Base-by-base conservation (phyloP, 495 filamentous ascomycete species). In the Podospora anserina region DNA sequence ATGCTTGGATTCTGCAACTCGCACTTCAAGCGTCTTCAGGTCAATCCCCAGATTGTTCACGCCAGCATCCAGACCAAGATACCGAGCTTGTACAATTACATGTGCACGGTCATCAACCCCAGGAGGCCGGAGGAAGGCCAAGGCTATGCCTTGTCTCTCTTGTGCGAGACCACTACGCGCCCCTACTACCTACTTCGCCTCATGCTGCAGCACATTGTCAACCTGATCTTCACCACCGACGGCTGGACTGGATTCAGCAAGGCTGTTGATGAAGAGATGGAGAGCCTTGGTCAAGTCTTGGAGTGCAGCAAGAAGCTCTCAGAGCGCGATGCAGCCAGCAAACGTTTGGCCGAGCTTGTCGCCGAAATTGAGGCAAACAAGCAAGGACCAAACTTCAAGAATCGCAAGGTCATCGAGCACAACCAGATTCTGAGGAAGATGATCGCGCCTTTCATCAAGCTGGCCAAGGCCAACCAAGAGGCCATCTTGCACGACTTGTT, bases 131-230 rank as follows among this genome's bases (percentile, higher is more conserved):
- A 72, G 44, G 70, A 70, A 7, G 64, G 68, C 55, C 68, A 74
- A 1, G 66, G 66, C 0, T 69, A 75, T 49, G 75, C 73, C 4
- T 54, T 71, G 61, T 30, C 59, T 54, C 69, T 81, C 0, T 66
- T 81, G 0, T 44, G 49, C 20, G 74, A 81, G 15, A 49, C 5
- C 53, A 55, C 63, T 34, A 65, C 71, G 0, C 69, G 79, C 18
- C 67, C 65, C 2, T 76, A 71, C 67, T 71, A 80, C 16, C 56
- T 79, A 5, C 68, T 76, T 68, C 73, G 79, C 19, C 70, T 80
- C 3, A 62, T 75, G 6, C 19, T 77, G 53, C 72, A 73, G 6
- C 76, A 79, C 53, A 71, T 78, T n/a, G 27, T 75, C 19, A 61
- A 67, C 18, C 66, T 69, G 4, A 70, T 81, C 32, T 72, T 76